Evolutionary conservation across 2,329 filamentous ascomycete species (phyloP).

Genomic region (Aphanoascus verrucosus): DNA sequence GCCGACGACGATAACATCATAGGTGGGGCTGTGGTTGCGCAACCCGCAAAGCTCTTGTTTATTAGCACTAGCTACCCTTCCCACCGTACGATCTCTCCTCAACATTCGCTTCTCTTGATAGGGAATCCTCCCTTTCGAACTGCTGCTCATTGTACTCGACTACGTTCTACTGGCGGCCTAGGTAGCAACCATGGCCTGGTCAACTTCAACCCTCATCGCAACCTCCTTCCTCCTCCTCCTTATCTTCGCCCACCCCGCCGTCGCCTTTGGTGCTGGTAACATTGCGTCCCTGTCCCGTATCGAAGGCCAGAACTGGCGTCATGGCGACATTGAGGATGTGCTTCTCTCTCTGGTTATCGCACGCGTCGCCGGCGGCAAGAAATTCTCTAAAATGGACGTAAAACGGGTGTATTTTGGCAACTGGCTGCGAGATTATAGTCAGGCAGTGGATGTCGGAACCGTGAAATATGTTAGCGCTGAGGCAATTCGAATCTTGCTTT

Average conservation of each 20-base stretch:
- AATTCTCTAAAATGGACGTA: constrained; percentile 78
- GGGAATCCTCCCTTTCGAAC: neutral
- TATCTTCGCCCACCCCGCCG: constrained; percentile 54
- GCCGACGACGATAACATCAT: neutral
- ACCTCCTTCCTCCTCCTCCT: constrained; percentile 47
- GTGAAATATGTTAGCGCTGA: constrained; percentile 84
- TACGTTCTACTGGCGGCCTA: neutral
- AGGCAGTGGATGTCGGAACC: constrained; percentile 86
- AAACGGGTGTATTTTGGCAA: constrained; percentile 93
- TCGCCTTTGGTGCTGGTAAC: constrained; percentile 80
- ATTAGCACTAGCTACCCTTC: neutral
- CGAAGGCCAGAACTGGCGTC: constrained; percentile 78
- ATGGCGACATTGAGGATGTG: constrained; percentile 88
- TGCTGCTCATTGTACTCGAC: neutral
- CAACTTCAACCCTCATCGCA: constrained; percentile 28
- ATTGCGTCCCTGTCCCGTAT: constrained; percentile 71
- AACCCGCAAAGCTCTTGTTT: neutral
- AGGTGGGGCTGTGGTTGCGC: neutral
- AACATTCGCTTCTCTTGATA: neutral
- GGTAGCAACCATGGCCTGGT: constrained; percentile 15
- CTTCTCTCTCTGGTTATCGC: constrained; percentile 63
- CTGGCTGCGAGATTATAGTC: constrained; percentile 88
- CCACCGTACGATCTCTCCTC: neutral
- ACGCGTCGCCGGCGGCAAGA: constrained; percentile 57
- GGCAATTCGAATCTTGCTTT: constrained; percentile 80